Evolutionary conservation across 495 filamentous ascomycete species (phyloP).

Genomic region (Neurospora discreta): DNA sequence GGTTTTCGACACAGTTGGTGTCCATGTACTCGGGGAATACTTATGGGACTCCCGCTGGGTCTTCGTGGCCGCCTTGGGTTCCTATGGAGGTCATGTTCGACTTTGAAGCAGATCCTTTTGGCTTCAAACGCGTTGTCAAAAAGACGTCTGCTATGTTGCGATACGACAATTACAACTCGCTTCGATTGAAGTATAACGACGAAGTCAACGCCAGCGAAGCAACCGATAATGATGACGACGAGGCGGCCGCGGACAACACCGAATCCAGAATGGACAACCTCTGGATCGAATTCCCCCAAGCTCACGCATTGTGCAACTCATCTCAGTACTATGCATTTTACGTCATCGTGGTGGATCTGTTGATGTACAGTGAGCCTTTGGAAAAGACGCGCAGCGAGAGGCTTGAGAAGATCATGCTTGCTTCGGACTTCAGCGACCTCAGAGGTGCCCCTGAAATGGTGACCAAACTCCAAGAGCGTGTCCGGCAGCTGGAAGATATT

Average conservation of each 20-base stretch:
- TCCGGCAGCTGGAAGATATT: constrained; percentile 91
- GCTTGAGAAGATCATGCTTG: constrained; percentile 96
- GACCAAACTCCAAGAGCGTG: constrained; percentile 76
- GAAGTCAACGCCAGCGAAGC: constrained; percentile 60
- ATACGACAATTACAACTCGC: constrained; percentile 96
- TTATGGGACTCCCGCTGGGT: constrained; percentile 75
- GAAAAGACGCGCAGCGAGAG: constrained; percentile 92
- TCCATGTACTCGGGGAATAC: constrained; percentile 89
- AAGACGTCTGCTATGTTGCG: constrained; percentile 86
- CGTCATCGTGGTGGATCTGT: constrained; percentile 86
- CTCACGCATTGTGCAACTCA: constrained; percentile 88
- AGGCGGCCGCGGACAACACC: constrained; percentile 36
- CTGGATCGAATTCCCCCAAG: constrained; percentile 90
- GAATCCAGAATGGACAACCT: constrained; percentile 88
- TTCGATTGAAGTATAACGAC: constrained; percentile 95
- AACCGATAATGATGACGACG: constrained; percentile 6
- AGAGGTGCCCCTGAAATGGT: constrained; percentile 92
- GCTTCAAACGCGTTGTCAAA: constrained; percentile 89
- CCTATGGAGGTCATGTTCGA: constrained; percentile 98
- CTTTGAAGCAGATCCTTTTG: constrained; percentile 82
- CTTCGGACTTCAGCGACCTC: constrained; percentile 98
- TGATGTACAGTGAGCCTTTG: constrained; percentile 88
- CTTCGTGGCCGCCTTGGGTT: constrained; percentile 94
- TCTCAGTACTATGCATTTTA: constrained; percentile 95
- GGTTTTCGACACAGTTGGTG: constrained; percentile 64